Conservation (phyloP, 108 stramenopile genomes). For the Nitzschia putrida region DNA sequence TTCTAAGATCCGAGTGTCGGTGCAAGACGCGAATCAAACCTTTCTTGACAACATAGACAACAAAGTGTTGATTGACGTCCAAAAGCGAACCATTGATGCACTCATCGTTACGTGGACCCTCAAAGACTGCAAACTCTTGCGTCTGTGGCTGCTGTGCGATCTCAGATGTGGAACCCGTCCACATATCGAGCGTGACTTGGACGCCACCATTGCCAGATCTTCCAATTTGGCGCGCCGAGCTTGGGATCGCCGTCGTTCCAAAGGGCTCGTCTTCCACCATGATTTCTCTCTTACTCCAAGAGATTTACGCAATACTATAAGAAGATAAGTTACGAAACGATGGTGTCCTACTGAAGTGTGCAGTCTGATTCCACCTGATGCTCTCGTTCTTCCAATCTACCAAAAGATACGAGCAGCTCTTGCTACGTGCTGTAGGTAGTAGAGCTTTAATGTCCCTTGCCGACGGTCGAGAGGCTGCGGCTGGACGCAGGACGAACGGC, state of each 20-base stretch:
- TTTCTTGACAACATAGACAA: conserved; percentile 84
- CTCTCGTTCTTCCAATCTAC: too few relatives aligned
- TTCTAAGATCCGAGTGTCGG: conserved; percentile 51
- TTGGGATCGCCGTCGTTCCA: conserved; percentile 40
- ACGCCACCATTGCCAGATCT: background rate
- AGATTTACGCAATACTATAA: too few relatives aligned
- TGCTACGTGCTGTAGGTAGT: too few relatives aligned
- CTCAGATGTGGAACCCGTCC: background rate
- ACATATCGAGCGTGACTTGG: conserved; percentile 25
- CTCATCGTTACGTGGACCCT: conserved; percentile 34
- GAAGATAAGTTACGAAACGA: too few relatives aligned
- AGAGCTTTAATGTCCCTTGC: too few relatives aligned
- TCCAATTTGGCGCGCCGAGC: conserved; percentile 1
- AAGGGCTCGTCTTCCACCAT: conserved; percentile 32
- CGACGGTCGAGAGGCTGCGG: too few relatives aligned
- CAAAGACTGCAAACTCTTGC: conserved; percentile 49
- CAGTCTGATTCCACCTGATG: too few relatives aligned
- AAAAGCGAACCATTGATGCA: conserved; percentile 46
- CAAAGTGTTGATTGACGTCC: conserved; percentile 70
- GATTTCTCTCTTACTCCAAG: background rate
- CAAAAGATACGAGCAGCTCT: too few relatives aligned
- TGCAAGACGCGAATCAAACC: conserved; percentile 83
- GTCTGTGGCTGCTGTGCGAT: conserved; percentile 56
- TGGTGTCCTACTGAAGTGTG: too few relatives aligned
- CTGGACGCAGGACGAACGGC: too few relatives aligned